These are phyloP conservation scores for Psilocybe mexicana DNA, from an alignment of 1,284 basidiomycete species.

Conservation along the genomic window DNA sequence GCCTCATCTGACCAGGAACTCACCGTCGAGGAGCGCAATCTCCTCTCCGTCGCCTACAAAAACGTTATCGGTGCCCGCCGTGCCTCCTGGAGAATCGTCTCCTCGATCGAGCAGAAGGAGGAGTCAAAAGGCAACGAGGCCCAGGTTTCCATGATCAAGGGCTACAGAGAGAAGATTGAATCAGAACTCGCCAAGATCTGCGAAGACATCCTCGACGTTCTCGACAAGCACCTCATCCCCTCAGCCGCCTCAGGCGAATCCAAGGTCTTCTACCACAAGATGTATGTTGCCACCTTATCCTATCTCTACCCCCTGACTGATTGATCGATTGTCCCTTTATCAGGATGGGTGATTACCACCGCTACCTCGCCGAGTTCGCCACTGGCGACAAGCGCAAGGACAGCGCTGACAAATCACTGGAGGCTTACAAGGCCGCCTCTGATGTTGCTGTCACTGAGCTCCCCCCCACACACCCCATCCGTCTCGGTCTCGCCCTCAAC, in stretches of 20 bases:
- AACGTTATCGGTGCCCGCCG: slow-evolving; percentile 99
- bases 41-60: slow-evolving; percentile 99
- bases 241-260: slow-evolving; percentile 97
- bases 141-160: slow-evolving; percentile 99
- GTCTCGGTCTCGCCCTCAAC: slow-evolving; percentile 98
- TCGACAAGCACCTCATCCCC: slow-evolving; percentile 99
- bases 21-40: slow-evolving; percentile 98
- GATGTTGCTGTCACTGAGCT: slow-evolving; percentile 98
- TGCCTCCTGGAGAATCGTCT: slow-evolving; percentile 98
- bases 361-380: slow-evolving; percentile 99
- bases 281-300: slow-evolving; percentile 55
- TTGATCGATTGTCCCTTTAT: slow-evolving; percentile 7
- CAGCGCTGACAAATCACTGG: slow-evolving; percentile 97
- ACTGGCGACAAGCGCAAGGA: slow-evolving; percentile 99
- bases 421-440: slow-evolving; percentile 99
- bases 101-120: slow-evolving; percentile 99
- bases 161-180: slow-evolving; percentile 99
- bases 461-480: slow-evolving; percentile 98
- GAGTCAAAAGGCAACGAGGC: slow-evolving; percentile 99
- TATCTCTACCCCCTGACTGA: slow-evolving; percentile 10
- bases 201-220: slow-evolving; percentile 98
- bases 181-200: slow-evolving; percentile 98
- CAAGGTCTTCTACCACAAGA: slow-evolving; percentile 99
- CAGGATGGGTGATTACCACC: slow-evolving; percentile 99
- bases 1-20: slow-evolving; percentile 97